Evolutionary conservation across 331 rosid genomes (phyloP), one percentile per base, ranked within the genome.

Genomic region (Cydonia oblonga): DNA sequence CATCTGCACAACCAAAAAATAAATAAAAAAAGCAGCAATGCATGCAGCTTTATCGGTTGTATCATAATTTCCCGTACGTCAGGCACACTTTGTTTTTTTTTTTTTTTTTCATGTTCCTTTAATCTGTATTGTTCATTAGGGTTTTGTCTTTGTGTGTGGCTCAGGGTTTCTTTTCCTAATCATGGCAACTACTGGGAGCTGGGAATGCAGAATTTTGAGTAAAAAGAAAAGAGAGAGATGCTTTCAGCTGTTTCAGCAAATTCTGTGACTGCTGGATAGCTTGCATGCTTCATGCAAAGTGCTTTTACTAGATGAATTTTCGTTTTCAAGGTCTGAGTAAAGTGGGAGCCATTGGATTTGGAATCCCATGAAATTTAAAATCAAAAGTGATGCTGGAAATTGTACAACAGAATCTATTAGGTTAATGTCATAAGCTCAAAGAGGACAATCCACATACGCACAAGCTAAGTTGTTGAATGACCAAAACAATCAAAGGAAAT

Each of bases 271-370:
- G 63, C 59, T 52, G 75, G 64, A 46, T 44, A 20, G 38, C 66
- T 33, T 57, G 66, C 75, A 57, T 62, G 60, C 32, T 49, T 8
- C 54, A 49, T 49, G 54, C 54, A 49, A 53, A 4, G 63, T 6
- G 61, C 77, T 75, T 82, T 74, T 65, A 30, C 60, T 70, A 67
- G 46, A 62, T 68, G 80, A 70, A n/a, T 20, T 51, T 78, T 82
- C 80, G 64, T 75, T 82, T 78, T 82, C 83, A 75, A 18, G 26
- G 78, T 70, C 73, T 77, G 74, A 28, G 44, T 2, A 58, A 75
- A 52, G 61, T 13, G 58, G 52, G 30, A 52, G 44, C 51, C 38
- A 40, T 26, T 63, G 54, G 23, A 53, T 62, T 73, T 57, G 76
- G 82, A 63, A 60, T 30, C 32, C 35, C 32, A 46, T 14, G 22